phyloP scores from a whole-genome alignment of 2,329 filamentous ascomycete genomes.

The Hypomyces perniciosus region DNA sequence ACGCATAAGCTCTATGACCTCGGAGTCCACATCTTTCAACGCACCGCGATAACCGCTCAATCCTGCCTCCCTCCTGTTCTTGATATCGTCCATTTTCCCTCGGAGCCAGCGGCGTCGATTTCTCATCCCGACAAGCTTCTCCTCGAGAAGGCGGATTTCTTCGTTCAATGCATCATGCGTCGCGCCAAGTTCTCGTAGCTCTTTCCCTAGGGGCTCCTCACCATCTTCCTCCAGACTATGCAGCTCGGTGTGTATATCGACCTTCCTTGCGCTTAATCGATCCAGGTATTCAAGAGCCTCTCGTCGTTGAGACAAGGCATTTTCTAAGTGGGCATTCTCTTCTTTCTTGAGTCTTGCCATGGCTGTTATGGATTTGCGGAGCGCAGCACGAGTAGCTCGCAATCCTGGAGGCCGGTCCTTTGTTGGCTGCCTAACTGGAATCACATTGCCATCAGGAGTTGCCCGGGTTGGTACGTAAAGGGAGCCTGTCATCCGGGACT shows the following conservation, averaged over 20 bases:
- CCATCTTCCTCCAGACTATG: constrained; percentile 48
- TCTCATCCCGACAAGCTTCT: constrained; percentile 55
- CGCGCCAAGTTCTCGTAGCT: constrained; percentile 53
- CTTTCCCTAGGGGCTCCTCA: constrained; percentile 52
- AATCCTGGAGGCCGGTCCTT: constrained; percentile 47
- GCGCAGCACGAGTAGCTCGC: constrained; percentile 56
- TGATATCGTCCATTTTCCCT: constrained; percentile 54
- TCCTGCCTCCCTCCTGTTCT: constrained; percentile 63
- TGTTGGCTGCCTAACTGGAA: constrained; percentile 56
- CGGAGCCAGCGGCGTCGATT: constrained; percentile 53
- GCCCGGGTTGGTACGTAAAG: constrained; percentile 37
- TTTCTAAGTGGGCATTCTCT: constrained; percentile 55
- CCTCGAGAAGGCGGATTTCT: constrained; percentile 62
- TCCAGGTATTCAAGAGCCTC: constrained; percentile 53
- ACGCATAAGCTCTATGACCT: constrained; percentile 54
- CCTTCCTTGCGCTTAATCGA: constrained; percentile 43
- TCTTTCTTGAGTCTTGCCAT: constrained; percentile 62
- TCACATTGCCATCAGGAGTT: constrained; percentile 41
- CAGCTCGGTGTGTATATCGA: constrained; percentile 47
- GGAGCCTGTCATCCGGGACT: constrained; percentile 34
- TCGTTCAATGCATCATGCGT: constrained; percentile 49
- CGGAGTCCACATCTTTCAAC: constrained; percentile 57
- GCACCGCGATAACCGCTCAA: constrained; percentile 65
- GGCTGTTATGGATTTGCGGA: constrained; percentile 57
- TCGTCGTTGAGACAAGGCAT: constrained; percentile 51